A percentile compares a stretch with the other conserved stretches of the same genome.
Conservation (phyloP, 2,329 filamentous ascomycete genomes). For the Cladosporium austrohemisphaericum region DNA sequence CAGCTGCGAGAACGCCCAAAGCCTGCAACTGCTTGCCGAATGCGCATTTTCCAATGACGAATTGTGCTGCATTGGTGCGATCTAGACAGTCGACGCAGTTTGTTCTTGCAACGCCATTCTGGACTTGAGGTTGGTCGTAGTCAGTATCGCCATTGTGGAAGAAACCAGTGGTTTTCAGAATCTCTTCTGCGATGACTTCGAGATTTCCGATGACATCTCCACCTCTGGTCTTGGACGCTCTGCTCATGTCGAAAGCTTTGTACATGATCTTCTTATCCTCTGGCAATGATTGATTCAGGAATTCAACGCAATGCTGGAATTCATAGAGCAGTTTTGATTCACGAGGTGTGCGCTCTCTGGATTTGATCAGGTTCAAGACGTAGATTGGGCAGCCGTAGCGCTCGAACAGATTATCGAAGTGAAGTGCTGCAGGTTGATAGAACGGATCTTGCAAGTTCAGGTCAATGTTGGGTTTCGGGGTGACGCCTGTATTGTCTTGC, state of each 20-base stretch:
- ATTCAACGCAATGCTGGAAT: constrained; percentile 81
- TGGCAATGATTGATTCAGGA: constrained; percentile 92
- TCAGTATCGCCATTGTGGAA: constrained; percentile 85
- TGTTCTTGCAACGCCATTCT: constrained; percentile 89
- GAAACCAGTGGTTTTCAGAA: constrained; percentile 81
- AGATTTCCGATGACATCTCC: constrained; percentile 92
- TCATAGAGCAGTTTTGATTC: constrained; percentile 88
- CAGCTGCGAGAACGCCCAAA: constrained; percentile 76
- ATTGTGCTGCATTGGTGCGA: constrained; percentile 94
- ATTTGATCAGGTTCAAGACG: constrained; percentile 81
- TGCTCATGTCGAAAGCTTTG: constrained; percentile 96
- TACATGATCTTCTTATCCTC: constrained; percentile 81
- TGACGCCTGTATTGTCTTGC: constrained; percentile 90
- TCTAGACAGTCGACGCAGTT: constrained; percentile 99
- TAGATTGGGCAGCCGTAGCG: constrained; percentile 91
- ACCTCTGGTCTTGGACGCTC: constrained; percentile 83
- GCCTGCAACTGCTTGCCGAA: constrained; percentile 89
- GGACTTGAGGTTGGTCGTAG: constrained; percentile 63
- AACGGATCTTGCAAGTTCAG: constrained; percentile 95
- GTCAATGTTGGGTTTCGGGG: constrained; percentile 93
- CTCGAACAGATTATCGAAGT: constrained; percentile 92
- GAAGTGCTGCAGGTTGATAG: constrained; percentile 84
- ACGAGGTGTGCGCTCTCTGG: constrained; percentile 79
- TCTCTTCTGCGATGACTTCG: constrained; percentile 83
- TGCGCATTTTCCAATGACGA: constrained; percentile 92